Percentiles rank a stretch among this genome's conserved stretches.
phyloP scores from a whole-genome alignment of 73 alveolate genomes.

The Paramecium sonneborni region DNA sequence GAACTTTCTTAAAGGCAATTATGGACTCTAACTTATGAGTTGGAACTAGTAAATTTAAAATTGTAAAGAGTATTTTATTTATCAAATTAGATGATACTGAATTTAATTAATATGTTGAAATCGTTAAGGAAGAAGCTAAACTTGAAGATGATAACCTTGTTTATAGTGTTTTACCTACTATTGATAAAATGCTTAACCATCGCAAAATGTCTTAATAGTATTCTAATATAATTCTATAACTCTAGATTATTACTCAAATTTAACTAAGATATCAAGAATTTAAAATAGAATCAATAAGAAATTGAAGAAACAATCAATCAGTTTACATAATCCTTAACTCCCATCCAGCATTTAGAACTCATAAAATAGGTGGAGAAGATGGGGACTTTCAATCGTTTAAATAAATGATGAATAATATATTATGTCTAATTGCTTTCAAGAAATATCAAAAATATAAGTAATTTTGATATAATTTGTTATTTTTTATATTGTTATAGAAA shows the following conservation, averaged over 20 bases:
- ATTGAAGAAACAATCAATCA: not conserved
- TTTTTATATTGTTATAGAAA: not conserved
- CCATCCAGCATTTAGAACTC: conserved; percentile 11
- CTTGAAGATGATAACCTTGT: conserved; percentile 6
- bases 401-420: not conserved
- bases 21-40: not conserved
- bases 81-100: conserved; percentile 11
- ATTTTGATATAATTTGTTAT: not conserved
- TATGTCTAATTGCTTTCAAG: not conserved
- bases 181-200: not conserved
- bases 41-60: not conserved
- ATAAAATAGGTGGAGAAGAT: not conserved
- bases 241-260: conserved; percentile 2
- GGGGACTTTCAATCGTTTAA: conserved; percentile 29
- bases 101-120: conserved; percentile 27
- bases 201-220: not conserved
- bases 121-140: not conserved
- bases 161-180: not conserved
- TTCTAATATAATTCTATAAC: not conserved
- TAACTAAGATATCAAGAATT: not conserved
- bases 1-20: conserved; percentile 37
- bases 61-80: not conserved
- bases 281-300: not conserved
- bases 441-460: not conserved
- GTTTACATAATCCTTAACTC: conserved; percentile 5